Base-by-base conservation (phyloP, 768 basidiomycete species). In the Collybia nuda region DNA sequence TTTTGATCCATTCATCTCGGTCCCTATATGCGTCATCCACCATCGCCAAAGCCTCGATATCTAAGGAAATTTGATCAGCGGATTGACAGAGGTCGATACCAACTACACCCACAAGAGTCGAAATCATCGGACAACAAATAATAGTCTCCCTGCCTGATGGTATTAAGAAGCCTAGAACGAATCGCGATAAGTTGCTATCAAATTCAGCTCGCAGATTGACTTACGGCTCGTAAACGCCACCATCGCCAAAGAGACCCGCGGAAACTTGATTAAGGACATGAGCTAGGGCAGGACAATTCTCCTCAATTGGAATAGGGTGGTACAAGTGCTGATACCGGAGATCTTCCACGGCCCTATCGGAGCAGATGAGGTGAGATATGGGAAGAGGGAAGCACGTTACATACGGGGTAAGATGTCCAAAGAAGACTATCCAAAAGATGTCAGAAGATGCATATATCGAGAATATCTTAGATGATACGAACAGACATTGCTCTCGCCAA, bases 101-200 rank as follows among this genome's bases (percentile, higher is more conserved):
- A 11, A 3, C 7, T 32, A 32, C 14, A 72, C 85, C 54, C 44
- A 93, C 85, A 96, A 7, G 92, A 93, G 56, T 93, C 90, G 62
- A 98, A 98, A 72, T 98, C 95, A 63, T 98, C 94, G 0, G 90
- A 84, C 50, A 96, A 64, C 44, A 93, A 76, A 66, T 90, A 91
- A 65, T 86, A 82, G 56, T 93, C 89, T 38, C 80, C 78, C 60
- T 89, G 82, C 36, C 84, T 76, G 58, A 91, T 81, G 17, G 88
- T 92, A 66, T 88, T 87, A 54, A 90, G 70, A 38, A 90, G 72
- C 18, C 85, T 88, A 48, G 21, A 29, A 21, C 29, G 45, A 14
- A 29, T 9, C 61, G 58, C 54, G 61, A 45, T 11, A 26, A 35
- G 38, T 68, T 59, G 55, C 53, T 47, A 29, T 41, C 61, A 55